Evolutionary conservation across 2,329 filamentous ascomycete species (phyloP).

Genomic region (Epichloe sylvatica): DNA sequence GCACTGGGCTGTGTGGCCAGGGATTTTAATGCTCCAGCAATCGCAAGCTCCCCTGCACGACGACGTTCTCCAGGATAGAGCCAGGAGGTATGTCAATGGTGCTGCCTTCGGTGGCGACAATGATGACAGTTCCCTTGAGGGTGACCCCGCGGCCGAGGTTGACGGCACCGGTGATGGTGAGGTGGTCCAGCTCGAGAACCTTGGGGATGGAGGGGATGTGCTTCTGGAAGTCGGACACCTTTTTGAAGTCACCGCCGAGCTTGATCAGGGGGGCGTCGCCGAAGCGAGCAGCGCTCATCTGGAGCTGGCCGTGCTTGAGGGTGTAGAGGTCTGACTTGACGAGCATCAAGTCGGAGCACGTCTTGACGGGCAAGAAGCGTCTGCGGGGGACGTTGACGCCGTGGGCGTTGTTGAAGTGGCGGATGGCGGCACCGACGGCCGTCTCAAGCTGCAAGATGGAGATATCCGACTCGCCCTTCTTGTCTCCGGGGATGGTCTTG

Average conservation of each 20-base stretch:
- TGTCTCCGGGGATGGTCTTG: slow-evolving; percentile 96
- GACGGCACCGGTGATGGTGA: slow-evolving; percentile 94
- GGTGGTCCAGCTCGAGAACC: slow-evolving; percentile 83
- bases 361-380: slow-evolving; percentile 99
- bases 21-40: slow-evolving; percentile 47
- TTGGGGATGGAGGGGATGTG: slow-evolving; percentile 77
- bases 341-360: slow-evolving; percentile 96
- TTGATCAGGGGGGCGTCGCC: slow-evolving; percentile 96
- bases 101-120: slow-evolving; percentile 92
- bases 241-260: slow-evolving; percentile 99
- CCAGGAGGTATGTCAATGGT: slow-evolving; percentile 96
- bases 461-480: slow-evolving; percentile 98
- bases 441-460: slow-evolving; percentile 98
- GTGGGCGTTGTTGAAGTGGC: slow-evolving; percentile 96
- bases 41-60: slow-evolving; percentile 90
- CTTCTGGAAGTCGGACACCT: slow-evolving; percentile 93
- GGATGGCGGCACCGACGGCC: slow-evolving; percentile 93
- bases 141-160: slow-evolving; percentile 93
- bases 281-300: slow-evolving; percentile 94
- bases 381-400: slow-evolving; percentile 96
- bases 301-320: slow-evolving; percentile 92
- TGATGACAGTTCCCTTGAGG: slow-evolving; percentile 96
- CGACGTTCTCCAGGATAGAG: slow-evolving; percentile 95
- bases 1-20: neutral
- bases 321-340: slow-evolving; percentile 99